These are phyloP conservation scores for Penicillium dipodomyicola DNA, from an alignment of 495 filamentous ascomycete species.

Conservation along the genomic window DNA sequence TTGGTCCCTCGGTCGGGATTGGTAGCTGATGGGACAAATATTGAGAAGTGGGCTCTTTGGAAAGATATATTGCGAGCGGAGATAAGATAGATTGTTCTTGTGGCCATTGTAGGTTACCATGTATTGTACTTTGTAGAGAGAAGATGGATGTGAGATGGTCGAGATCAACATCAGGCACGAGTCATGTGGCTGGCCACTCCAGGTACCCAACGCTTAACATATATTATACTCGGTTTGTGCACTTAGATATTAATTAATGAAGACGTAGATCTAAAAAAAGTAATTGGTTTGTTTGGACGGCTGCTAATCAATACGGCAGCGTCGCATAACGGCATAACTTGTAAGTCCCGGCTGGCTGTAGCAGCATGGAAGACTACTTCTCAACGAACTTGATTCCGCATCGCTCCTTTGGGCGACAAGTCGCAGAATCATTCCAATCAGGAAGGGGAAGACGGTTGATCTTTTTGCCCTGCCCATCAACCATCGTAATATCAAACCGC, in stretches of 20 bases:
- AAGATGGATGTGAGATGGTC: neutral
- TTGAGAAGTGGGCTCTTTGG: conserved; percentile 36
- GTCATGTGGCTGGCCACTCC: neutral
- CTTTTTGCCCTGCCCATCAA: conserved; percentile 2
- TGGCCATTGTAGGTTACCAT: neutral
- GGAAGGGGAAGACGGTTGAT: conserved; percentile 4
- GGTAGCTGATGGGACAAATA: conserved; percentile 30
- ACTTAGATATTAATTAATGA: too few species aligned
- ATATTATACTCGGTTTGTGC: too few species aligned
- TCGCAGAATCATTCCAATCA: conserved; percentile 9
- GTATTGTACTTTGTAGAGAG: neutral
- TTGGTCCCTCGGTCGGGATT: conserved; percentile 22
- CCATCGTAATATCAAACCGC: conserved; percentile 3
- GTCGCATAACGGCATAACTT: neutral
- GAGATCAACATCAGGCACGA: neutral
- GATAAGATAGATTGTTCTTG: conserved; percentile 27
- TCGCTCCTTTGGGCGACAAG: conserved; percentile 10
- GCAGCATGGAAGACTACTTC: neutral
- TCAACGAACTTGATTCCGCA: conserved; percentile 2
- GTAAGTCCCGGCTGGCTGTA: too few species aligned
- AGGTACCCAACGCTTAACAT: neutral
- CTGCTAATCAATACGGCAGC: neutral
- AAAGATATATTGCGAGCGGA: conserved; percentile 20
- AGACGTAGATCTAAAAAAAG: neutral
- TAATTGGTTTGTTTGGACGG: neutral